These are phyloP conservation scores for Rhizophagus clarus DNA, from an alignment of 192 early-diverging fungal species.

Conservation along the genomic window DNA sequence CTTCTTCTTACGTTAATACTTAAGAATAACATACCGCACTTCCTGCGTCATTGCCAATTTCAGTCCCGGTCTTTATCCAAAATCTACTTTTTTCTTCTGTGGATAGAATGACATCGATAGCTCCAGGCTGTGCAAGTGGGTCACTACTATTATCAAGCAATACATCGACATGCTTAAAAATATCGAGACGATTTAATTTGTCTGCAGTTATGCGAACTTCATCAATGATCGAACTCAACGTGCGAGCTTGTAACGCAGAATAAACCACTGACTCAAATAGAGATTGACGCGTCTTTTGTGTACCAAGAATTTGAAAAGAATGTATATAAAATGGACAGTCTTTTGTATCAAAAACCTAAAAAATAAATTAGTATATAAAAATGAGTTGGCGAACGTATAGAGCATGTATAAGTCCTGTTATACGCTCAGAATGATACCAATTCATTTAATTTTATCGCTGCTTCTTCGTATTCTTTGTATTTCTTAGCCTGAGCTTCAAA, in stretches of 20 bases:
- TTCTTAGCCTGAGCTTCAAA: not conserved
- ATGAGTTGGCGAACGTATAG: not conserved
- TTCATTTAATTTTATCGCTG: not conserved
- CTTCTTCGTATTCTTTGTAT: not conserved
- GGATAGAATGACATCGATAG: constrained; percentile 71
- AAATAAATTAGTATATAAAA: not conserved
- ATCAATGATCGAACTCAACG: constrained; percentile 68
- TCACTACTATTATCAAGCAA: constrained; percentile 62
- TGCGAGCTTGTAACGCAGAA: constrained; percentile 43
- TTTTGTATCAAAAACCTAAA: constrained; percentile 4
- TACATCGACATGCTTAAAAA: constrained; percentile 70
- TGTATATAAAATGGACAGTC: constrained; percentile 26
- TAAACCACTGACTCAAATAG: constrained; percentile 49
- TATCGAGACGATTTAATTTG: constrained; percentile 63
- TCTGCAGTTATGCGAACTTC: constrained; percentile 55
- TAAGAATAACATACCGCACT: constrained; percentile 61
- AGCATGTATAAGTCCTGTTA: not conserved
- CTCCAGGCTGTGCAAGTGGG: constrained; percentile 42
- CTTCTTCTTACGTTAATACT: not conserved
- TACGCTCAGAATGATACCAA: not conserved
- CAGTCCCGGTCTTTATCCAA: constrained; percentile 83
- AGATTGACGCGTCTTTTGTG: constrained; percentile 45
- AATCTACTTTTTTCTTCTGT: constrained; percentile 75
- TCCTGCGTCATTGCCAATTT: constrained; percentile 88
- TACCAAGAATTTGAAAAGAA: constrained; percentile 35